These are phyloP conservation scores for Apophysomyces elegans DNA, from an alignment of 371 early-diverging fungal genomes.

Conservation along the genomic window DNA sequence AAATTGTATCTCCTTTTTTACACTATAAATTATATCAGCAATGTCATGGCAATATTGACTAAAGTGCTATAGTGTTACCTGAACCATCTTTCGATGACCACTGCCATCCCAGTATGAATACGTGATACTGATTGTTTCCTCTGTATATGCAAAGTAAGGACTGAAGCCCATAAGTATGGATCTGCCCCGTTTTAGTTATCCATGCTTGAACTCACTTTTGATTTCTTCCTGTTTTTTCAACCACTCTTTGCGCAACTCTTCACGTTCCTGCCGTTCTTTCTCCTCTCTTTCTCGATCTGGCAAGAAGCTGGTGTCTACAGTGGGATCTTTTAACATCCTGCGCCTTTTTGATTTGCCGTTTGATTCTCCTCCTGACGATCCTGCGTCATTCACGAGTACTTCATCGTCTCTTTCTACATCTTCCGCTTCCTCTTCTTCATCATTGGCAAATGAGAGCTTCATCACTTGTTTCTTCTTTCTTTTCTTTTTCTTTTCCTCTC, in stretches of 20 bases:
- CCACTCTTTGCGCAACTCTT: constrained; percentile 53
- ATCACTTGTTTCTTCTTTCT: constrained; percentile 64
- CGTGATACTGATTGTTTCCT: constrained; percentile 82
- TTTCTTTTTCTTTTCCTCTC: constrained; percentile 65
- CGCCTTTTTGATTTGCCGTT: constrained; percentile 50
- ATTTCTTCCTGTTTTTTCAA: constrained; percentile 81
- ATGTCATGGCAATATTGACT: not conserved
- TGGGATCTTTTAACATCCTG: constrained; percentile 84
- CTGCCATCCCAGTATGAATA: constrained; percentile 97
- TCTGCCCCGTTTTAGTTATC: not conserved
- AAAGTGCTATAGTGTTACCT: constrained; percentile 42
- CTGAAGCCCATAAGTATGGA: constrained; percentile 16
- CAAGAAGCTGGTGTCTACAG: constrained; percentile 91
- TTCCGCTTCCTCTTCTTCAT: constrained; percentile 38
- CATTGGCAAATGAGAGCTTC: constrained; percentile 75
- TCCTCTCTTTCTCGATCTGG: constrained; percentile 93
- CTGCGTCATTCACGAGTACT: constrained; percentile 29
- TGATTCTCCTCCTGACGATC: constrained; percentile 23
- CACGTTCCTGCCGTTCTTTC: constrained; percentile 72
- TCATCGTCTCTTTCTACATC: constrained; percentile 45
- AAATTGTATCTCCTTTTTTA: constrained; percentile 90
- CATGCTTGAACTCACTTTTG: constrained; percentile 52
- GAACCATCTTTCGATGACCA: constrained; percentile 87
- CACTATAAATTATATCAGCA: constrained; percentile 50
- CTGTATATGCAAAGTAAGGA: constrained; percentile 32